Conservation (phyloP, 352 stramenopile species). For the Globisporangium iwayamae region DNA sequence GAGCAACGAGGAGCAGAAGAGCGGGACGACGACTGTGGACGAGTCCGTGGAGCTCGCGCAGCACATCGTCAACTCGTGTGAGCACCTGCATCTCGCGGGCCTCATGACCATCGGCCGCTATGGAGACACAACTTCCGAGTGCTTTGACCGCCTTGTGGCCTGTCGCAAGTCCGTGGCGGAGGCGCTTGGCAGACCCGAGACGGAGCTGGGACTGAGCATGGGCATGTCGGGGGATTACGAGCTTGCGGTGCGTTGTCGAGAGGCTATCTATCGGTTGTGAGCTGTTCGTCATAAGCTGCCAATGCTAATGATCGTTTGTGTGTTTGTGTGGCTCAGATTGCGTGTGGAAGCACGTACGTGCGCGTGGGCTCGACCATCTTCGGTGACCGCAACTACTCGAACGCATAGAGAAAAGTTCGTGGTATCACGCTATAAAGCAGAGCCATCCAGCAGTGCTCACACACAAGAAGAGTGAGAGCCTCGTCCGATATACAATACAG, state of each 20-base stretch:
- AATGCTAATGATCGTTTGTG: conserved; percentile 2
- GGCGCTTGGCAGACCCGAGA: conserved; percentile 52
- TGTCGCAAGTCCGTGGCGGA: conserved; percentile 72
- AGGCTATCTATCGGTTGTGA: background rate
- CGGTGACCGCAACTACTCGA: conserved; percentile 91
- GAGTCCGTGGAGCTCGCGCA: conserved; percentile 76
- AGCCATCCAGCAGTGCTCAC: too few species aligned
- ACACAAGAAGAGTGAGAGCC: background rate
- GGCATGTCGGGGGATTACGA: conserved; percentile 99
- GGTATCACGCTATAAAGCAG: background rate
- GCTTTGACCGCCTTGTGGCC: conserved; percentile 87
- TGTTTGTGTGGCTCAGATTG: conserved; percentile 65
- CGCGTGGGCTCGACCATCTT: conserved; percentile 98
- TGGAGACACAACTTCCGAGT: conserved; percentile 88
- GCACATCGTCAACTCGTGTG: conserved; percentile 90
- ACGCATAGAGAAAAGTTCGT: conserved; percentile 24
- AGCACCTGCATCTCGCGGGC: conserved; percentile 91
- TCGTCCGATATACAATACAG: conserved; percentile 8
- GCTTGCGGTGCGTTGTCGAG: conserved; percentile 63
- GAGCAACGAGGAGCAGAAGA: conserved; percentile 97
- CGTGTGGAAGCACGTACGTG: conserved; percentile 93
- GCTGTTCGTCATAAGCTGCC: background rate
- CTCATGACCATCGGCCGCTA: conserved; percentile 99
- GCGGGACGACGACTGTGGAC: conserved; percentile 82
- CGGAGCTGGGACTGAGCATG: conserved; percentile 95